Percentiles rank a stretch among this genome's conserved stretches.
Conservation (phyloP, 2,329 filamentous ascomycete species). For the Verticillium nubilum region DNA sequence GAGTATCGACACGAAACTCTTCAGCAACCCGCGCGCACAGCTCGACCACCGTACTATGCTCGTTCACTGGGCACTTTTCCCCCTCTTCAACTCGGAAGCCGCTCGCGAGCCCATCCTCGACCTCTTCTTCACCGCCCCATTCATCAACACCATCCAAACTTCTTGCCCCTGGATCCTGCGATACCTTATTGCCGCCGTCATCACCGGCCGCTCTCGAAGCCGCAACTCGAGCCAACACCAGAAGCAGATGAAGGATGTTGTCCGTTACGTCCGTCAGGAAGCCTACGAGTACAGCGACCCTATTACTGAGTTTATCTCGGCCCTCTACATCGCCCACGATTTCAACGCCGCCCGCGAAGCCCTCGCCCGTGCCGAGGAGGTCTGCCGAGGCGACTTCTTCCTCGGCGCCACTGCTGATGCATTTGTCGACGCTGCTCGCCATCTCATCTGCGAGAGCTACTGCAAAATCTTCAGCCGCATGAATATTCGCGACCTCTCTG, state of each 20-base stretch:
- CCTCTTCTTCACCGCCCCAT: constrained; percentile 92
- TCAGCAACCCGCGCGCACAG: constrained; percentile 93
- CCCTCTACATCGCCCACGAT: constrained; percentile 78
- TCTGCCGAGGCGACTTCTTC: constrained; percentile 94
- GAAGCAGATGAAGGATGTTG: constrained; percentile 96
- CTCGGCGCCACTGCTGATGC: constrained; percentile 75
- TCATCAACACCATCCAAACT: constrained; percentile 99
- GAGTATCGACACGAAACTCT: constrained; percentile 87
- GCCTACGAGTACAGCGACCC: constrained; percentile 96
- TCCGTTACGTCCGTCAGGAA: constrained; percentile 94
- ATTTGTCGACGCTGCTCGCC: constrained; percentile 90
- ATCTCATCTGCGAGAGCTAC: constrained; percentile 97
- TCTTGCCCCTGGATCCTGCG: constrained; percentile 94
- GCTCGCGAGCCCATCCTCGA: constrained; percentile 89
- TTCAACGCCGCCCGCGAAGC: constrained; percentile 95
- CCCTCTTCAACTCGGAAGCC: constrained; percentile 95
- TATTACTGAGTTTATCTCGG: constrained; percentile 92
- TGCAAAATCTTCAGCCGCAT: constrained; percentile 99
- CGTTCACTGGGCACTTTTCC: constrained; percentile 97
- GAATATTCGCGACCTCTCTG: constrained; percentile 94
- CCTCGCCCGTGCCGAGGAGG: constrained; percentile 80
- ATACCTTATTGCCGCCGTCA: constrained; percentile 89
- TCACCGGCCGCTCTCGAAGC: constrained; percentile 78
- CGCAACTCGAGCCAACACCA: constrained; percentile 86
- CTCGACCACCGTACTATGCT: constrained; percentile 95